Evolutionary conservation across 2,329 filamentous ascomycete genomes (phyloP).

Genomic region (Cercospora brassicicola): DNA sequence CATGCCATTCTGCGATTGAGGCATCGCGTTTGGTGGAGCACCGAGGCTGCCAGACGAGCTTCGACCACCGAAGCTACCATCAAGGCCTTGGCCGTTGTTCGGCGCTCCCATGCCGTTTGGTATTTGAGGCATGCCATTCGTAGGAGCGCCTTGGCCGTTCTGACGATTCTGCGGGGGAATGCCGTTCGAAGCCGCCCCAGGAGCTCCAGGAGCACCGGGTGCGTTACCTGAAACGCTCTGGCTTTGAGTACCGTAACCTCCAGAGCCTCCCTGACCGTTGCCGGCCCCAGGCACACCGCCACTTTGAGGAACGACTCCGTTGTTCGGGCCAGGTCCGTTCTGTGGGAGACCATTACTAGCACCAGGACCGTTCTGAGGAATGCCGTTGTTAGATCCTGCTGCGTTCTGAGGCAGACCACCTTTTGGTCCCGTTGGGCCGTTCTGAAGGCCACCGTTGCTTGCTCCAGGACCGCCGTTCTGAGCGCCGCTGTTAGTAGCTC

Average conservation of each 20-base stretch:
- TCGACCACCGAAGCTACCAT: background rate
- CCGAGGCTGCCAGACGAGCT: background rate
- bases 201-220: background rate
- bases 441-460: background rate
- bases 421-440: background rate
- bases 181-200: background rate
- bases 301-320: background rate
- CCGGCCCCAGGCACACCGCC: background rate
- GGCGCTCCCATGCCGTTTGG: background rate
- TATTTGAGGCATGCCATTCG: background rate
- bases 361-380: no score
- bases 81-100: background rate
- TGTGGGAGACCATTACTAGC: no score
- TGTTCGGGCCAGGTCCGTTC: background rate
- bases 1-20: background rate
- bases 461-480: background rate
- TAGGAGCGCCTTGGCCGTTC: background rate
- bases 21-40: background rate
- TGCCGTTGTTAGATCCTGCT: no score
- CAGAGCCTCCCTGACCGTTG: background rate
- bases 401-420: no score
- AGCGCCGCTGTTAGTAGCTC: background rate
- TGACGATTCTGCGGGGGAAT: background rate
- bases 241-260: background rate
- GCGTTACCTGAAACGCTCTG: background rate